Evolutionary conservation across 2,329 filamentous ascomycete genomes (phyloP).

Genomic region (Acarospora socialis): DNA sequence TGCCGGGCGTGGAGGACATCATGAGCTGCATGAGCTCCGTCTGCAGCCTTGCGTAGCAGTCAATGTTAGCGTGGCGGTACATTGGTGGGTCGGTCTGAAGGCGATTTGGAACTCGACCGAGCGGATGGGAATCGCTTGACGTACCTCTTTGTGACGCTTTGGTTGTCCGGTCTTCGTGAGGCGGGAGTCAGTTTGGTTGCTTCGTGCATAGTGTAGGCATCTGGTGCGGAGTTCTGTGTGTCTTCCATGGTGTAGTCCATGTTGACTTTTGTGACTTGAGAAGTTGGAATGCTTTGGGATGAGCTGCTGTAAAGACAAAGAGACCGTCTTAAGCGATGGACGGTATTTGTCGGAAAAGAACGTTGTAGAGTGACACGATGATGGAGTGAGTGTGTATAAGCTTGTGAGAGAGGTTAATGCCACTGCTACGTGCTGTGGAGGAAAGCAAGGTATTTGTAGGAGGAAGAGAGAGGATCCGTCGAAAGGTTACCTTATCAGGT

Average conservation of each 20-base stretch:
- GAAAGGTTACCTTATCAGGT: too few species aligned
- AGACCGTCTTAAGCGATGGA: too few species aligned
- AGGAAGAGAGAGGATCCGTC: too few species aligned
- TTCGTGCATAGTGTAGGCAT: constrained; percentile 36
- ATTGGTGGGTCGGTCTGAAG: not conserved
- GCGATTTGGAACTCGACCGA: not conserved
- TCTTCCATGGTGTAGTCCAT: constrained; percentile 47
- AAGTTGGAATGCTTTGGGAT: too few species aligned
- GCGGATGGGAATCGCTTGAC: constrained; percentile 11
- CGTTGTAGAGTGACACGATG: too few species aligned
- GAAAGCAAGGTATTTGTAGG: too few species aligned
- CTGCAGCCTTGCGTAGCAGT: constrained; percentile 53
- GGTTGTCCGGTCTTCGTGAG: constrained; percentile 47
- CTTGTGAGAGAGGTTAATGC: too few species aligned
- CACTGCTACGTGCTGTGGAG: too few species aligned
- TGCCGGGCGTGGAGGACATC: constrained; percentile 82
- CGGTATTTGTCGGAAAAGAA: too few species aligned
- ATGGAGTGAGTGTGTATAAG: too few species aligned
- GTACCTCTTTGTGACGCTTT: constrained; percentile 67
- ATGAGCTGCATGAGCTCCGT: constrained; percentile 98
- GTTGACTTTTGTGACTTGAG: too few species aligned
- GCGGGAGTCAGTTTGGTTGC: constrained; percentile 45
- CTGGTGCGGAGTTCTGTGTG: constrained; percentile 53
- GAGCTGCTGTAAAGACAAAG: too few species aligned
- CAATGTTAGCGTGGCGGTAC: constrained; percentile 4